Base-by-base conservation (phyloP, 305 asterid species). In the Coffea humblotiana region DNA sequence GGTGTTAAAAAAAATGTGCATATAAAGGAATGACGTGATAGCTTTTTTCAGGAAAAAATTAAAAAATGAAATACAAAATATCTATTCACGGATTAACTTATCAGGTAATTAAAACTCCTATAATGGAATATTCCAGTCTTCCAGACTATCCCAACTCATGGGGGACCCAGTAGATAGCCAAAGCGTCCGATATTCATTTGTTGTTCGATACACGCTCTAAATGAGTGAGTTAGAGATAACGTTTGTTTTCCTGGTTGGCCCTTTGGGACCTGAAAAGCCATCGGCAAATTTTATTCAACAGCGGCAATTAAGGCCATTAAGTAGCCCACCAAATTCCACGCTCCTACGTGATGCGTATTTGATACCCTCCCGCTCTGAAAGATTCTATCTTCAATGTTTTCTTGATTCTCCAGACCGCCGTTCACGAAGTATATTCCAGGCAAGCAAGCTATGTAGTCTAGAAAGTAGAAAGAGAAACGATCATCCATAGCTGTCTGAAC, bases 191-290 rank as follows among this genome's bases (percentile, higher is more conserved):
- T 67, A 6, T 54, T n/a, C 64, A 80, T 75, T 75, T n/a, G 83
- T 67, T 47, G 75, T 80, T 69, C 29, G 40, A 9, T 49, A 6
- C 82, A 73, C 83, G 74, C 83, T 48, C 74, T 11, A 9, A 65
- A 69, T 47, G 14, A 21, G 78, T 73, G 40, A 48, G 75, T 52
- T 49, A 16, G 61, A 65, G 75, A 66, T 69, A 49, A 72, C 32
- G 27, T 25, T n/a, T 70, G 47, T 73, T 63, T 10, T 52, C 15
- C 2, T 21, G 16, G 67, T 32, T 80, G 79, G 79, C 79, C 48
- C 80, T 80, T 75, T 37, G 65, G 3, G 79, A 48, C 12, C 25
- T 48, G 83, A 75, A 80, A 75, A 68, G 83, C 80, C 83, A 75
- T 37, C 76, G 12, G 58, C 71, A 29, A 32, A 66, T 37, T 61